These are phyloP conservation scores for Globisporangium parvum DNA, from an alignment of 352 stramenopile species.

Conservation along the genomic window DNA sequence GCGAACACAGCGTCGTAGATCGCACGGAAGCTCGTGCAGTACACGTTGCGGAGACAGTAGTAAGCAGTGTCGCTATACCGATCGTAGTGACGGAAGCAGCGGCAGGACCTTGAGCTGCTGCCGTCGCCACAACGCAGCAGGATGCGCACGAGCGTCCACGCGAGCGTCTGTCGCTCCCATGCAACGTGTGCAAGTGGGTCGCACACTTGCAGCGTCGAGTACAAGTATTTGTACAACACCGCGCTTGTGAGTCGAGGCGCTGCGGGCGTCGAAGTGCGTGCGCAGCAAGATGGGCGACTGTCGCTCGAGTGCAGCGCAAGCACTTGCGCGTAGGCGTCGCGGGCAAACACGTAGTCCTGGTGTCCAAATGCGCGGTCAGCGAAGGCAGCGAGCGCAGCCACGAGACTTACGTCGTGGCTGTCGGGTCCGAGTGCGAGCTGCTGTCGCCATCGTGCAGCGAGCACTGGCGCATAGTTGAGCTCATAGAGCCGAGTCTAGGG, in stretches of 20 bases:
- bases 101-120: background rate
- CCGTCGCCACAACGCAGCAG: background rate
- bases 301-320: background rate
- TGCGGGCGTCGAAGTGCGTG: background rate
- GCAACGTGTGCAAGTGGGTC: conserved; percentile 14
- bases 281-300: background rate
- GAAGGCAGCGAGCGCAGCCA: conserved; percentile 9
- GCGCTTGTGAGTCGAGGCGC: no score
- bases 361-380: conserved; percentile 23
- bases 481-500: conserved; percentile 33
- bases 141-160: conserved; percentile 23
- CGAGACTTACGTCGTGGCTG: no score
- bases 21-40: conserved; percentile 19
- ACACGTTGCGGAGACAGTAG: conserved; percentile 29
- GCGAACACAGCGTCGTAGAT: conserved; percentile 33
- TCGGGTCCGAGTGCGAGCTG: conserved; percentile 13
- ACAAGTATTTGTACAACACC: conserved; percentile 22
- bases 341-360: conserved; percentile 31
- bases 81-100: background rate
- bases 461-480: conserved; percentile 8
- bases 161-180: conserved; percentile 15
- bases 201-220: conserved; percentile 19
- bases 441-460: conserved; percentile 32
- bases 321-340: conserved; percentile 22
- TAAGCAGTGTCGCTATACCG: conserved; percentile 22